These are phyloP conservation scores for Acanthamoeba sp. DNA, from an alignment of 208 protist species.

Conservation along the genomic window DNA sequence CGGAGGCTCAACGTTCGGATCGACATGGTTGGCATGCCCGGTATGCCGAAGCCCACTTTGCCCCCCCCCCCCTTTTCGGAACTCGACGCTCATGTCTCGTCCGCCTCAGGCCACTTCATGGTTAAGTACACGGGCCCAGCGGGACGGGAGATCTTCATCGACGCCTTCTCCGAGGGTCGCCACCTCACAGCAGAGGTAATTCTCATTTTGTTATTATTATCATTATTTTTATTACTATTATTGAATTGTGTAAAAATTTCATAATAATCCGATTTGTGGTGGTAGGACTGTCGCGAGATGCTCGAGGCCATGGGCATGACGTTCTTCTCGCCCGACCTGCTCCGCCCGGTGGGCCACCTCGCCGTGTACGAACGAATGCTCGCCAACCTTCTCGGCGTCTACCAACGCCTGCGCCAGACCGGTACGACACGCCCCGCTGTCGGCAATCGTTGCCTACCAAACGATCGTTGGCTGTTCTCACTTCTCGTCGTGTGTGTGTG, in stretches of 20 bases:
- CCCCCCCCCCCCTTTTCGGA: too few relatives aligned
- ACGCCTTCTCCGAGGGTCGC: background rate
- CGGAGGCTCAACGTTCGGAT: background rate
- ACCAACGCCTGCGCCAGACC: slow-evolving; percentile 7
- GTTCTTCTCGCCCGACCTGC: background rate
- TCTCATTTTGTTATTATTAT: background rate
- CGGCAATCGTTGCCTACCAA: background rate
- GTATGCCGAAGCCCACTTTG: background rate
- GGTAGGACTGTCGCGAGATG: slow-evolving; percentile 11
- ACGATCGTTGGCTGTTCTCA: background rate
- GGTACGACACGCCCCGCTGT: background rate
- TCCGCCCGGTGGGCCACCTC: background rate
- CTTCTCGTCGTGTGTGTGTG: background rate
- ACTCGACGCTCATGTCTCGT: background rate
- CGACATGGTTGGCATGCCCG: slow-evolving; percentile 12
- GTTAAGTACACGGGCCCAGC: background rate
- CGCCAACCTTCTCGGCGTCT: background rate
- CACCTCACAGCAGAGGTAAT: background rate
- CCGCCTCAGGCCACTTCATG: background rate
- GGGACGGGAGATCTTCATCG: background rate
- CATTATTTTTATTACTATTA: background rate
- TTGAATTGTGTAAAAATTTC: too few relatives aligned
- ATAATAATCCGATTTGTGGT: background rate
- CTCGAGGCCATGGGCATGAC: background rate
- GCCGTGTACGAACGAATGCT: slow-evolving; percentile 18